Evolutionary conservation across 2,329 filamentous ascomycete genomes (phyloP), one percentile per base, ranked within the genome.

Genomic region (Aaosphaeria pasadenensis): DNA sequence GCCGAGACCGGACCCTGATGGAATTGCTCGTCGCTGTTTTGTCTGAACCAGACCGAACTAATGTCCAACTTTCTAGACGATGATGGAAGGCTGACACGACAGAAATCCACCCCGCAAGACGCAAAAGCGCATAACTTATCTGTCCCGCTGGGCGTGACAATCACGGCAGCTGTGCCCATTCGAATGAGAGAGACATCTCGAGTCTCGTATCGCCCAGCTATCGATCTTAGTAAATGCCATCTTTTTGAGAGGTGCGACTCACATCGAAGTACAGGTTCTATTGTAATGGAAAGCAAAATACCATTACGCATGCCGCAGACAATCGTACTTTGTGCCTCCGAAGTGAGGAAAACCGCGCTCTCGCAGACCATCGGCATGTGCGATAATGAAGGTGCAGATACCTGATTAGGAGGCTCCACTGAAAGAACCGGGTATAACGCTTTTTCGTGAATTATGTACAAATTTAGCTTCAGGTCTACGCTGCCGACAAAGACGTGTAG

Each of bases 91-190:
- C 60, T 59, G 13, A 73, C 46, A 28, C 60, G 62, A 49, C 67
- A 71, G 7, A 71, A 64, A 30, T 73, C 66, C 1, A 63, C 52
- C 11, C 69, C 71, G 47, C 71, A 74, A n/a, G 66, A 62, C 11
- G 68, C 60, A 46, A 73, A 71, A 1, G 66, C 69, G 13, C 50
- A 47, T 5, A 63, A 57, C 11, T 39, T 5, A 30, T 66, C 59
- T 5, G 55, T 63, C 1, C 56, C 54, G 31, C 62, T 61, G 3
- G 38, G 35, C 5, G 50, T 59, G 1, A 69, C 47, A 30, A 56
- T 56, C 11, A 56, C 64, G 4, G 65, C 55, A 6, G 66, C 62
- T n/a, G 47, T 50, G 3, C 66, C 67, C 57, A 68, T 64, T 24
- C 17, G 17, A 24, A 24, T 24, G 3, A 24, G 17, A 24, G 17